Base-by-base conservation (phyloP, 805 yeast genomes). In the Barnettozyma sucrosica region DNA sequence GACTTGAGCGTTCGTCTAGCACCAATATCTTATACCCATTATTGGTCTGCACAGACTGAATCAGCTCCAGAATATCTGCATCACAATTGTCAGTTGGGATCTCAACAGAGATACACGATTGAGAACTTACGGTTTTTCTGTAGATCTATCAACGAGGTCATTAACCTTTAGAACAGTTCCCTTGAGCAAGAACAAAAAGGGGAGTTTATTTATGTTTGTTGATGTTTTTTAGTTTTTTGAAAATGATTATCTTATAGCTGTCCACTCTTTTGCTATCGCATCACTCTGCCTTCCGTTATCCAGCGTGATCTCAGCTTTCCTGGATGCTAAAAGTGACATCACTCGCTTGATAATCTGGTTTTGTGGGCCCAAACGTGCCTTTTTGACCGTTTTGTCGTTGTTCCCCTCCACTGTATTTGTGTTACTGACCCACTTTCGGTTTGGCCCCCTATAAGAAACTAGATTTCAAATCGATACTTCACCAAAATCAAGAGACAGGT, bases 1-100 rank as follows among this genome's bases (percentile, higher is more conserved):
- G 55, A 49, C 77, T 80, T 1, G 83, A 76, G 23, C 69, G 68
- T 24, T 70, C 77, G 61, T 84, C 92, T 25, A 84, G 63, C 7
- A 84, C 74, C 42, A 84, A 57, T 46, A 74, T 71, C 53, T 75
- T 77, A 48, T 75, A 69, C 41, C 73, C 68, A 48, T 72, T 70
- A 16, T 54, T 54, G 1, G 80, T 75, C 47, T 72, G 63, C 3
- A 77, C 69, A 19, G 68, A 65, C 43, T 66, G 69, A 14, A 77
- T 50, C 6, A 66, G 44, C 23, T 55, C 57, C 36, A 75, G 55
- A 11, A 77, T 57, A 43, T 57, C 65, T 61, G 19, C n/a, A 21
- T 34, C 18, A 7, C 11, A 32, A 21, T 19, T 18, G 56, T 51
- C 16, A 38, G 38, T 21, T 16, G 21, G 10, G 26, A 21, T 7